phyloP scores from a whole-genome alignment of 805 yeast species.

The Wickerhamiella brachini region DNA sequence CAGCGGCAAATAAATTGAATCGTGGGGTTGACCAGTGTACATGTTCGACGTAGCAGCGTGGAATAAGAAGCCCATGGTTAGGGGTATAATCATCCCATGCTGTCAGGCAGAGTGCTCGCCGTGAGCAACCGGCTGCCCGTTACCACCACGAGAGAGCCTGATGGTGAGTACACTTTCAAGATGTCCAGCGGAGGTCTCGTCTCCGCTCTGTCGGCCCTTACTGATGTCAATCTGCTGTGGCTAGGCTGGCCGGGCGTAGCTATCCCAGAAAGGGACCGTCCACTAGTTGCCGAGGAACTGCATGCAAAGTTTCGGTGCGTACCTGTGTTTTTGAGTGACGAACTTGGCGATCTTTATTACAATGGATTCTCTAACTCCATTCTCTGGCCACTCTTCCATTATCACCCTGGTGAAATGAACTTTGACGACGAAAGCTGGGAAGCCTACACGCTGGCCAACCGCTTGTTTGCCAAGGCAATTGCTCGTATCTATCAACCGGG shows the following conservation, averaged over 20 bases:
- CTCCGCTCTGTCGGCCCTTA: slow-evolving; percentile 85
- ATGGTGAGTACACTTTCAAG: slow-evolving; percentile 60
- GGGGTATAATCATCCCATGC: neutral
- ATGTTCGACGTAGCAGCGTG: too few relatives aligned
- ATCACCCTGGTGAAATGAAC: slow-evolving; percentile 98
- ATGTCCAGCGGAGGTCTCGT: slow-evolving; percentile 98
- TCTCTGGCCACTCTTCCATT: slow-evolving; percentile 95
- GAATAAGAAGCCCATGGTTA: neutral
- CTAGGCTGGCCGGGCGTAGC: slow-evolving; percentile 94
- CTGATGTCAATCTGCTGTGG: slow-evolving; percentile 71
- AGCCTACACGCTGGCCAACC: slow-evolving; percentile 88
- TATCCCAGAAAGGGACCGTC: slow-evolving; percentile 64
- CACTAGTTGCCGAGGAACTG: slow-evolving; percentile 53
- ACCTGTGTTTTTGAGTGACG: slow-evolving; percentile 79
- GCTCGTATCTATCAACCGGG: slow-evolving; percentile 58
- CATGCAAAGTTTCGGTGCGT: slow-evolving; percentile 70
- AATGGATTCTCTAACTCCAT: slow-evolving; percentile 93
- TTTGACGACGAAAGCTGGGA: slow-evolving; percentile 98
- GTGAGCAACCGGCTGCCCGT: slow-evolving; percentile 94
- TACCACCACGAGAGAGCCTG: slow-evolving; percentile 42
- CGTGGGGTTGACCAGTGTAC: too few relatives aligned
- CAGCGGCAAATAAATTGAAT: too few relatives aligned
- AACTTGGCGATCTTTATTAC: slow-evolving; percentile 88
- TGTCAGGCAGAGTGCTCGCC: slow-evolving; percentile 43
- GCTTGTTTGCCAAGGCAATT: slow-evolving; percentile 62